Evolutionary conservation across 2,329 filamentous ascomycete species (phyloP), one percentile per base, ranked within the genome.

Genomic region (Stemphylium lycopersici): DNA sequence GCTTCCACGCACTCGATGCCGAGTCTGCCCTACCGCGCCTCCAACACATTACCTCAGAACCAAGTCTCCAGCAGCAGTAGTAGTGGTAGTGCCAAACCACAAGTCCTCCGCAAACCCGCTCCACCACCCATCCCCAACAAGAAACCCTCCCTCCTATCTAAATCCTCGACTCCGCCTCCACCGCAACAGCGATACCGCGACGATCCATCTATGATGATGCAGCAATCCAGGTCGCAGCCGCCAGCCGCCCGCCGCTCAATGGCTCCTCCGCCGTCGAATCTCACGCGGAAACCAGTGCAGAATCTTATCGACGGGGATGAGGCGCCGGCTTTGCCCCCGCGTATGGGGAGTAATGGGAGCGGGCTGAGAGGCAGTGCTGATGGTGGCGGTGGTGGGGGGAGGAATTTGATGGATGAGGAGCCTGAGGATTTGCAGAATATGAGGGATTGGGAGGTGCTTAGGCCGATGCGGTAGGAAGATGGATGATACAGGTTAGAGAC

Each of bases 371-470:
- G 59, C 8, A 42, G 47, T 47, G 42, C 43, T 43, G 52, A 4
- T 5, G 53, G 33, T 45, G 40, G 40, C n/a, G n/a, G n/a, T n/a
- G n/a, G n/a, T 13, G 64, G 56, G 31, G 68, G 63, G 49, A 68
- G 58, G 48, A 71, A 55, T 53, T 47, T 76, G 52, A 55, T 77
- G 63, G 75, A 77, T 44, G 72, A 76, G 31, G 70, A 69, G 43
- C 59, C 58, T 4, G 71, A 72, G 26, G 71, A 71, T 12, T 48
- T 75, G 61, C 65, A 68, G 38, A 63, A 58, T 31, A 63, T 76
- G 65, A 68, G 52, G 55, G 72, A 71, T 33, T 77, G 75, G 75
- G 75, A 77, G 59, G 75, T 76, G 24, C 56, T 77, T 46, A 68
- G 61, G 49, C 74, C 74, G 18, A 38, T 33, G 15, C 38, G 53